phyloP scores from a whole-genome alignment of 208 protist species.

The Porcisia hertigi region DNA sequence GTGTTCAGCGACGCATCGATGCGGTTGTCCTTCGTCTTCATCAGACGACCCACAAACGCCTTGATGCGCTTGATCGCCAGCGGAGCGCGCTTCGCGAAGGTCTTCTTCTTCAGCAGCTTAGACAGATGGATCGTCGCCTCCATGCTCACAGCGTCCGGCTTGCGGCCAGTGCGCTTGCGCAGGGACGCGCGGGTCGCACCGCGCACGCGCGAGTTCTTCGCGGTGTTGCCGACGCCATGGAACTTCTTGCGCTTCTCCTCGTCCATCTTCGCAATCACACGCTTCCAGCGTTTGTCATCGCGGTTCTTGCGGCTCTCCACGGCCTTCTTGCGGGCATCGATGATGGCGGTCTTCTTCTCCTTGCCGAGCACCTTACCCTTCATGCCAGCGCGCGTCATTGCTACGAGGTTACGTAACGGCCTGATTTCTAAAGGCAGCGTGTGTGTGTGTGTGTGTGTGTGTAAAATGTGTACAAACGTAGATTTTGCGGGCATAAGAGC shows the following conservation, averaged over 20 bases:
- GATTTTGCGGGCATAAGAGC: background rate
- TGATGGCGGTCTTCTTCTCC: constrained; percentile 80
- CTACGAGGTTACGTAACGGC: constrained; percentile 19
- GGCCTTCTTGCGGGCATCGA: constrained; percentile 76
- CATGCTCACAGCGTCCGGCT: constrained; percentile 88
- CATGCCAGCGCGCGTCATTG: constrained; percentile 37
- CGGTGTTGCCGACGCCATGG: constrained; percentile 88
- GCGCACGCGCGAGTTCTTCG: constrained; percentile 83
- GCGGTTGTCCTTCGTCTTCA: constrained; percentile 98
- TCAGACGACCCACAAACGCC: constrained; percentile 93
- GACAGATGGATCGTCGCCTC: constrained; percentile 98
- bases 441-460: constrained; percentile 3
- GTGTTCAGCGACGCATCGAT: constrained; percentile 97
- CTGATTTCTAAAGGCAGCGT: constrained; percentile 7
- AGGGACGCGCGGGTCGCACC: constrained; percentile 81
- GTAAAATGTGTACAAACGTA: background rate
- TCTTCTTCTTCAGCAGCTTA: constrained; percentile 95
- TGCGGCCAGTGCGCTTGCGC: constrained; percentile 83
- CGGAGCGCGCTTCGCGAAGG: constrained; percentile 97
- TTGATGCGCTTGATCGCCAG: constrained; percentile 96
- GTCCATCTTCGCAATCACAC: constrained; percentile 87
- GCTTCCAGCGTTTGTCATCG: constrained; percentile 90
- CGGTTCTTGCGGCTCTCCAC: constrained; percentile 75
- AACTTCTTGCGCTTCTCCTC: constrained; percentile 85
- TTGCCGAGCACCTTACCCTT: constrained; percentile 85